Percentiles rank a stretch among this genome's conserved stretches.
These are phyloP conservation scores for Nadsonia fulvescens DNA, from an alignment of 805 yeast genomes.

Conservation along the genomic window DNA sequence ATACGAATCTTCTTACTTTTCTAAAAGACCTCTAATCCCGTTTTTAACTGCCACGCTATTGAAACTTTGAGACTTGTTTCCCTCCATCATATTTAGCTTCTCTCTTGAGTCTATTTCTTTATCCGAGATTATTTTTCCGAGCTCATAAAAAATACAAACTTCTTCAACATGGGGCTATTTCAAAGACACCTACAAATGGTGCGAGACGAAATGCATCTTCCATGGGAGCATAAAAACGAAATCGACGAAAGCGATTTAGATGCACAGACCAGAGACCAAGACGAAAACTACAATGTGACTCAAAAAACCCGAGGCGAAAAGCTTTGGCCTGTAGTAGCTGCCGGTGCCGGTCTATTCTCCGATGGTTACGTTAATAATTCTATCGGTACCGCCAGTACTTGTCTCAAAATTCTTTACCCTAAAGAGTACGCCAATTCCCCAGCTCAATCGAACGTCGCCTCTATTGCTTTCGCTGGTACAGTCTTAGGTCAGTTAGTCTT, in stretches of 20 bases:
- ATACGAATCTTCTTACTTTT: no score
- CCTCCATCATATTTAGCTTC: no score
- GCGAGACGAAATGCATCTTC: no score
- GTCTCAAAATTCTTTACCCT: conserved; percentile 51
- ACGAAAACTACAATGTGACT: neutral
- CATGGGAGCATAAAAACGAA: conserved; percentile 2
- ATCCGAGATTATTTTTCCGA: no score
- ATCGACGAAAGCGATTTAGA: neutral
- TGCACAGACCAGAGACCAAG: conserved; percentile 1
- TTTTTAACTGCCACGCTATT: no score
- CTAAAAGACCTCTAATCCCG: no score
- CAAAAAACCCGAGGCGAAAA: conserved; percentile 29
- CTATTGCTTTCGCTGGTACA: conserved; percentile 85
- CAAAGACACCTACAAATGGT: no score
- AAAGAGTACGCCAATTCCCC: conserved; percentile 36
- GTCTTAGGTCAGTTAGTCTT: conserved; percentile 71
- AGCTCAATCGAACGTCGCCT: conserved; percentile 65
- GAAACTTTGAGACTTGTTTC: no score
- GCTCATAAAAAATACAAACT: no score
- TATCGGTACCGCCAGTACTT: conserved; percentile 57
- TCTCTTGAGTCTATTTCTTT: no score
- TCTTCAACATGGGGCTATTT: no score
- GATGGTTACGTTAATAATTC: conserved; percentile 88
- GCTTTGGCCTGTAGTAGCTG: conserved; percentile 55
- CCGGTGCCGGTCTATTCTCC: conserved; percentile 86